Evolutionary conservation across 78 protist species (phyloP), one percentile per base, ranked within the genome.

Genomic region (Mantamonas sphyraenae): DNA sequence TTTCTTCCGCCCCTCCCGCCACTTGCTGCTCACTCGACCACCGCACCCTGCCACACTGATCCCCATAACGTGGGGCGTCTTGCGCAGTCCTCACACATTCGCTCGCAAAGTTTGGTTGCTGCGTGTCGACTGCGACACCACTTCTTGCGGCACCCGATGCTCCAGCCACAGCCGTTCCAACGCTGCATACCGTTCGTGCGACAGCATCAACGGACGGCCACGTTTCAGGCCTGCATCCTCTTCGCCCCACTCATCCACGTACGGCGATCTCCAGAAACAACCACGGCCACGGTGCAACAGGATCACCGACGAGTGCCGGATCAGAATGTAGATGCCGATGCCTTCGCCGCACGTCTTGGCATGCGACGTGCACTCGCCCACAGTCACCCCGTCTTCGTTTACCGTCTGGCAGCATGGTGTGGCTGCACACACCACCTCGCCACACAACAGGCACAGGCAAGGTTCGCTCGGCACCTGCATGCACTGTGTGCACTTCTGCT

Each of bases 241-340:
- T 31, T 61, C 66, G 43, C 66, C 66, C 35, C 38, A 34, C 50
- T 0, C 66, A 31, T 61, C 66, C 17, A 33, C 51, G 50, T 61
- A 61, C 24, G 66, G 66, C 51, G 34, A 24, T 2, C 66, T 50
- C 22, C 19, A 8, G 28, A 61, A 38, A 3, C 0, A 0, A 34
- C 2, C 19, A 20, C 66, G 45, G 34, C 42, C 35, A 0, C 30
- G 51, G n/a, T n/a, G 45, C 1, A 37, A 22, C 1, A 61, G 42
- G 7, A 61, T 20, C 31, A 61, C 66, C 35, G 45, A 42, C 14
- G 34, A 24, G 28, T 8, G 20, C 17, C 1, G 14, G 4, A 34
- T 7, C 16, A 61, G 51, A 42, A 61, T 0, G 31, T 24, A 61
- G 34, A 61, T 28, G 24, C 34, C 66, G 33, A 0, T 31, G 43